Percentiles rank a stretch among this genome's conserved stretches.
Evolutionary conservation across 164 flowering plant genomes (phyloP).

Genomic region (Kingdonia uniflora): DNA sequence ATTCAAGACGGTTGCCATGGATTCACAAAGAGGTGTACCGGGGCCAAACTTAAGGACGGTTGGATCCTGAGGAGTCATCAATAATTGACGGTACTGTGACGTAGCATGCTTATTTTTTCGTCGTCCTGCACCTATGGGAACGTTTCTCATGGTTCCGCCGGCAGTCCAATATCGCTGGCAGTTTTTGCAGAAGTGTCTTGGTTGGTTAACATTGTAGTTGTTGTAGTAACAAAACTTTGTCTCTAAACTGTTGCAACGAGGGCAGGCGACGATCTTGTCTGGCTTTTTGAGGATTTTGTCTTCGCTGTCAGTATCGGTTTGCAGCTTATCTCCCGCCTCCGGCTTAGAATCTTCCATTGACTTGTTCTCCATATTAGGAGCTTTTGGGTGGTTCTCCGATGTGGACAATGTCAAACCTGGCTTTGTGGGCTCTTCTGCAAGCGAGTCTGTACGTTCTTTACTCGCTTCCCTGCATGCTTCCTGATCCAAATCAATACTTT

Average conservation of each 20-base stretch:
- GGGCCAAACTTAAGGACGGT: conserved; percentile 47
- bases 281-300: conserved; percentile 65
- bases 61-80: conserved; percentile 48
- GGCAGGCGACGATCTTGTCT: conserved; percentile 74
- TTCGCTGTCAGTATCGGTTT: conserved; percentile 21
- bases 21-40: conserved; percentile 35
- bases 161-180: conserved; percentile 95
- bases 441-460: conserved; percentile 4
- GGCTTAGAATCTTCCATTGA: conserved; percentile 13
- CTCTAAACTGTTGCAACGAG: conserved; percentile 81
- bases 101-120: conserved; percentile 70
- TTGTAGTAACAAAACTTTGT: conserved; percentile 90
- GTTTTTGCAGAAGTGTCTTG: conserved; percentile 78
- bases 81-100: conserved; percentile 37
- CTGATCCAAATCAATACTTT: conserved; percentile 20
- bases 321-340: conserved; percentile 27
- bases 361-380: conserved; percentile 24
- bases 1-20: conserved; percentile 44
- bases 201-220: conserved; percentile 76
- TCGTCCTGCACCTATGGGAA: conserved; percentile 87
- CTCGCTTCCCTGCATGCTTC: conserved; percentile 6
- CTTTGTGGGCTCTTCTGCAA: conserved; percentile 12
- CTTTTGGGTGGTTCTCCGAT: conserved; percentile 12
- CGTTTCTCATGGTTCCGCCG: conserved; percentile 85
- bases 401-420: conserved; percentile 4